Conservation (phyloP, 2,329 filamentous ascomycete species). For the Epichloe baconii region DNA sequence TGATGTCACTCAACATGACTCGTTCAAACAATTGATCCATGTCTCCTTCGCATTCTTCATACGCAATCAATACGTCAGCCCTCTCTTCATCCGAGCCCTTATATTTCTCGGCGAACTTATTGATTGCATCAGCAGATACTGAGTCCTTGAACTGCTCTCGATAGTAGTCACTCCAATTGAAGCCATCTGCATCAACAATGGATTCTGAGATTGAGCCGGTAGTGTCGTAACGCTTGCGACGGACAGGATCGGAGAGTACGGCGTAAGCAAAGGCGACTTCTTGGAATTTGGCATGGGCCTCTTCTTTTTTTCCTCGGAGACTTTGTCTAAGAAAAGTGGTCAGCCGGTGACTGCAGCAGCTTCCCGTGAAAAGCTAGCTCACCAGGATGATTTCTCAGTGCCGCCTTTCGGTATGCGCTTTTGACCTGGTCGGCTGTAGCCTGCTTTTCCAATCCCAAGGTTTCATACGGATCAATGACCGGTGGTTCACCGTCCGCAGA, state of each 20-base stretch:
- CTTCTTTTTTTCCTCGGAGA: conserved; percentile 50
- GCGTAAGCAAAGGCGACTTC: conserved; percentile 88
- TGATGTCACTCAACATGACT: conserved; percentile 76
- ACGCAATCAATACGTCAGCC: conserved; percentile 63
- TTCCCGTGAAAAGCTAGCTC: conserved; percentile 13
- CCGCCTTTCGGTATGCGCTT: conserved; percentile 79
- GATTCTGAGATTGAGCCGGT: conserved; percentile 83
- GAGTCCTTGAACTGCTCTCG: conserved; percentile 68
- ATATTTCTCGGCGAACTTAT: conserved; percentile 64
- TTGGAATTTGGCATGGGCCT: conserved; percentile 74
- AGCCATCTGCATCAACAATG: conserved; percentile 63
- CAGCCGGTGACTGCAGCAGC: not conserved
- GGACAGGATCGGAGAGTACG: conserved; percentile 68
- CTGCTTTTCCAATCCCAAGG: conserved; percentile 56
- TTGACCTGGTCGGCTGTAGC: conserved; percentile 75
- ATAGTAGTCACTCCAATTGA: conserved; percentile 88
- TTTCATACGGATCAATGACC: conserved; percentile 61
- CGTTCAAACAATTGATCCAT: conserved; percentile 66
- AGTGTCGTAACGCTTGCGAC: conserved; percentile 75
- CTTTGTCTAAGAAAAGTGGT: conserved; percentile 52
- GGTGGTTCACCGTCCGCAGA: conserved; percentile 45
- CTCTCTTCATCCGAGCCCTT: conserved; percentile 78
- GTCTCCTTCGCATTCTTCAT: conserved; percentile 57
- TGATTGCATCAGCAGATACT: conserved; percentile 61
- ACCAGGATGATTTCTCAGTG: conserved; percentile 79